These are phyloP conservation scores for Colletotrichum sublineola DNA, from an alignment of 2,329 filamentous ascomycete species.

Conservation along the genomic window DNA sequence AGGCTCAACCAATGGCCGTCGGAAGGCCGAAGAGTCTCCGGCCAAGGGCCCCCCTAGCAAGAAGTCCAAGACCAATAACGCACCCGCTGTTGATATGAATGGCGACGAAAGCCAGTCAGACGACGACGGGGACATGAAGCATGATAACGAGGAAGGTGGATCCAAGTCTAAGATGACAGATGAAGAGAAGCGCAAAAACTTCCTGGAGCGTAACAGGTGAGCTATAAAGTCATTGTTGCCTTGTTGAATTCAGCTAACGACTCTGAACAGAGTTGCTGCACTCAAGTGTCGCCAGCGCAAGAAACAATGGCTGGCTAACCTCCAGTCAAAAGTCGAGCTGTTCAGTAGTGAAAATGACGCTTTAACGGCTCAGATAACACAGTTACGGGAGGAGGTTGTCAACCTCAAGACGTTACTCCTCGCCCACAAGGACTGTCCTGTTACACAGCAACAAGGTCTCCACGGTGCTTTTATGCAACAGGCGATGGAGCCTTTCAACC, in stretches of 20 bases:
- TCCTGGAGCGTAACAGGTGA: slow-evolving; percentile 95
- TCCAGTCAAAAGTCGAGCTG: slow-evolving; percentile 94
- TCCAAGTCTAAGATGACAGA: slow-evolving; percentile 91
- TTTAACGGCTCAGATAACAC: slow-evolving; percentile 84
- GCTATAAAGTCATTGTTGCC: slow-evolving; percentile 47
- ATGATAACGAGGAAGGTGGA: slow-evolving; percentile 65
- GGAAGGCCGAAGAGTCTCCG: slow-evolving; percentile 80
- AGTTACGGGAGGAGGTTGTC: slow-evolving; percentile 91
- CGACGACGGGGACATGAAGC: slow-evolving; percentile 66
- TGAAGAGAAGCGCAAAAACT: slow-evolving; percentile 98
- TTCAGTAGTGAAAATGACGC: slow-evolving; percentile 93
- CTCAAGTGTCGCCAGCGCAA: slow-evolving; percentile 97
- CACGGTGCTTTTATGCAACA: slow-evolving; percentile 69
- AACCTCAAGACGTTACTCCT: slow-evolving; percentile 93
- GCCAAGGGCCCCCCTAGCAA: slow-evolving; percentile 76
- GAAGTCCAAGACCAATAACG: slow-evolving; percentile 75
- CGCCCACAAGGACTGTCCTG: slow-evolving; percentile 95
- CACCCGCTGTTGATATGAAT: slow-evolving; percentile 48
- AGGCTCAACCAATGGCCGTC: slow-evolving; percentile 71
- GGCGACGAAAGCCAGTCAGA: slow-evolving; percentile 50
- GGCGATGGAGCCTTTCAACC: slow-evolving; percentile 66
- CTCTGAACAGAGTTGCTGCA: slow-evolving; percentile 81
- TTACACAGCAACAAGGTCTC: slow-evolving; percentile 88
- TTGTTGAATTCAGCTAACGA: slow-evolving; percentile 44
- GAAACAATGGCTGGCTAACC: slow-evolving; percentile 97